A percentile compares a stretch with the other conserved stretches of the same genome.
Conservation (phyloP, 2,329 filamentous ascomycete genomes). For the Monilinia fructicola region DNA sequence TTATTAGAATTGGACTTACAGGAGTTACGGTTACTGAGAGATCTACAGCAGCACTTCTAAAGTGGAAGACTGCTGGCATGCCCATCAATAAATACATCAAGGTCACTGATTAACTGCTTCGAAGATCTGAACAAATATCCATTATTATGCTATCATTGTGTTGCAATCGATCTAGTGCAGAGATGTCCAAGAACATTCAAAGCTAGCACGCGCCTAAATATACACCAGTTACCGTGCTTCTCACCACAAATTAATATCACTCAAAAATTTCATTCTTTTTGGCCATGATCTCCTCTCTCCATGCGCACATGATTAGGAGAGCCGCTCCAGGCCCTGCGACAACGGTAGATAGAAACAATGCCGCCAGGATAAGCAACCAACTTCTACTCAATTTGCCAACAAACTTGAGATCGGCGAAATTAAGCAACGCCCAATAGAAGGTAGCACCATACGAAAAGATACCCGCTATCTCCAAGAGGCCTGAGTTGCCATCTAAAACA, state of each 20-base stretch:
- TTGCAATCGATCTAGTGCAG: no score
- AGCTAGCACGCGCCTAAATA: no score
- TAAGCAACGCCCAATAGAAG: slow-evolving; percentile 39
- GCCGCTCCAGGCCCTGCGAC: slow-evolving; percentile 39
- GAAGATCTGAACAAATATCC: no score
- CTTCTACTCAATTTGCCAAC: slow-evolving; percentile 35
- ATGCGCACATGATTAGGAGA: slow-evolving; percentile 39
- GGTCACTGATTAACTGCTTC: no score
- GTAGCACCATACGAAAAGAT: slow-evolving; percentile 32
- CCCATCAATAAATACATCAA: no score
- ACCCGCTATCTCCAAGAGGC: slow-evolving; percentile 19
- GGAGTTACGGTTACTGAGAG: no score
- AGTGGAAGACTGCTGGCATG: no score
- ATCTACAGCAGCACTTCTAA: no score
- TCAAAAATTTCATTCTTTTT: not conserved
- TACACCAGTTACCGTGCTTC: not conserved
- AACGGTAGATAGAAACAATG: slow-evolving; percentile 28
- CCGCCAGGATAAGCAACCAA: slow-evolving; percentile 28
- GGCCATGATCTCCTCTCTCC: slow-evolving; percentile 42
- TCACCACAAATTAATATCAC: not conserved
- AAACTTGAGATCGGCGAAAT: slow-evolving; percentile 41
- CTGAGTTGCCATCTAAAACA: not conserved
- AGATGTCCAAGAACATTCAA: no score
- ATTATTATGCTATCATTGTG: no score
- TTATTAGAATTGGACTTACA: no score